Percentiles rank a stretch among this genome's conserved stretches.
These are phyloP conservation scores for Leccinum rimulosum DNA, from an alignment of 768 basidiomycete species.

Conservation along the genomic window DNA sequence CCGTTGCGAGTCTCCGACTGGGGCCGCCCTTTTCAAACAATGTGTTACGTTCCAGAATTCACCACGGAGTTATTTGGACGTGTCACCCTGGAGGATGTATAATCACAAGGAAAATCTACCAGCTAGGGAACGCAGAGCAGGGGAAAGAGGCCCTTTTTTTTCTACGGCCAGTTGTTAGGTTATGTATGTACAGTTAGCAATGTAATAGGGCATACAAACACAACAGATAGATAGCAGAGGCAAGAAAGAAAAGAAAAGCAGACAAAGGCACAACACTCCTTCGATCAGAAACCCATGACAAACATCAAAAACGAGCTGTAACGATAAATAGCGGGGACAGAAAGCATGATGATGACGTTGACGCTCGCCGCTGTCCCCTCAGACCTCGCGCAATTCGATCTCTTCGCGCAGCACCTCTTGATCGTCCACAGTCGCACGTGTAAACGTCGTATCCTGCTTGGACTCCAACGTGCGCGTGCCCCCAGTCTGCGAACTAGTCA, in stretches of 20 bases:
- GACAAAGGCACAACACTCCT: background rate
- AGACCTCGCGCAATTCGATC: constrained; percentile 9
- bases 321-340: background rate
- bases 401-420: constrained; percentile 66
- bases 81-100: too few relatives aligned
- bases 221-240: background rate
- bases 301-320: background rate
- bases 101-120: background rate
- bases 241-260: background rate
- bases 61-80: too few relatives aligned
- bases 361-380: background rate
- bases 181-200: background rate
- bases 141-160: background rate
- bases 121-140: background rate
- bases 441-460: constrained; percentile 6
- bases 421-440: constrained; percentile 36
- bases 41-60: too few relatives aligned
- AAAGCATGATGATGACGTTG: background rate
- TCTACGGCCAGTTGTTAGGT: background rate
- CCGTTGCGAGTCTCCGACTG: background rate
- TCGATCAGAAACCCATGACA: background rate
- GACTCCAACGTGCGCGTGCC: constrained; percentile 8
- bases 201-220: background rate
- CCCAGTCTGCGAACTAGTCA: background rate
- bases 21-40: too few relatives aligned